Conservation (phyloP, 2,329 filamentous ascomycete species). For the Magnaporthales sp. region DNA sequence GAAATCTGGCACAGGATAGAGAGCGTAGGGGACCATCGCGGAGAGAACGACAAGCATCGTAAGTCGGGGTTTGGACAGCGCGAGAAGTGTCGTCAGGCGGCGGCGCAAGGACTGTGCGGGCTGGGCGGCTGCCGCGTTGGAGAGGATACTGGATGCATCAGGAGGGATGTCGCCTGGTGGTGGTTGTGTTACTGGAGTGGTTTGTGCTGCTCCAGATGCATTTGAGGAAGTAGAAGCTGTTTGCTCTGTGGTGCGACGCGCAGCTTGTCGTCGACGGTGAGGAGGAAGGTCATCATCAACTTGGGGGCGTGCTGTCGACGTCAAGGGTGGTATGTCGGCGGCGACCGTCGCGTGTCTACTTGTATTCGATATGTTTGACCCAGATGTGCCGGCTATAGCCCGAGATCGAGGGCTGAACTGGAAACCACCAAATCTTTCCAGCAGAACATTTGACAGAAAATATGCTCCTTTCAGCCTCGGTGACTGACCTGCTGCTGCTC, state of each 20-base stretch:
- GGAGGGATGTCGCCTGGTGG: slow-evolving; percentile 14
- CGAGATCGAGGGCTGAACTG: slow-evolving; percentile 2
- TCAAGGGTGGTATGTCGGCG: not conserved
- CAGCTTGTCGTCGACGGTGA: slow-evolving; percentile 14
- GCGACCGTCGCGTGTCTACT: not conserved
- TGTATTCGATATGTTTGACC: not conserved
- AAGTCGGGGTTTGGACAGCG: slow-evolving; percentile 90
- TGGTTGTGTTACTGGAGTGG: not conserved
- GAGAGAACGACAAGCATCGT: slow-evolving; percentile 86
- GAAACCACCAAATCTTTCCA: slow-evolving; percentile 14
- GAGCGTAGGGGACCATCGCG: slow-evolving; percentile 80
- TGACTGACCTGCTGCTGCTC: slow-evolving; percentile 4
- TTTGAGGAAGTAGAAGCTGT: not conserved
- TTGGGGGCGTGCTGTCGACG: not conserved
- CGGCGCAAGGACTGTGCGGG: slow-evolving; percentile 49
- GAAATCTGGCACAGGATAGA: slow-evolving; percentile 87
- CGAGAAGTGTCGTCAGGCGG: slow-evolving; percentile 70
- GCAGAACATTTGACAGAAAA: slow-evolving; percentile 24
- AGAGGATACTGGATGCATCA: slow-evolving; percentile 43
- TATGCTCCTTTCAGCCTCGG: slow-evolving; percentile 20
- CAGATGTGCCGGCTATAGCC: slow-evolving; percentile 3
- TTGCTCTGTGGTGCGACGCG: not conserved
- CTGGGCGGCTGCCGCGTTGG: slow-evolving; percentile 39
- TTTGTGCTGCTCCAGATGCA: not conserved
- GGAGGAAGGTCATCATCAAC: slow-evolving; percentile 6